A percentile compares a stretch with the other conserved stretches of the same genome.
Conservation (phyloP, 139 green algal genomes). For the Coelastrella sp. region DNA sequence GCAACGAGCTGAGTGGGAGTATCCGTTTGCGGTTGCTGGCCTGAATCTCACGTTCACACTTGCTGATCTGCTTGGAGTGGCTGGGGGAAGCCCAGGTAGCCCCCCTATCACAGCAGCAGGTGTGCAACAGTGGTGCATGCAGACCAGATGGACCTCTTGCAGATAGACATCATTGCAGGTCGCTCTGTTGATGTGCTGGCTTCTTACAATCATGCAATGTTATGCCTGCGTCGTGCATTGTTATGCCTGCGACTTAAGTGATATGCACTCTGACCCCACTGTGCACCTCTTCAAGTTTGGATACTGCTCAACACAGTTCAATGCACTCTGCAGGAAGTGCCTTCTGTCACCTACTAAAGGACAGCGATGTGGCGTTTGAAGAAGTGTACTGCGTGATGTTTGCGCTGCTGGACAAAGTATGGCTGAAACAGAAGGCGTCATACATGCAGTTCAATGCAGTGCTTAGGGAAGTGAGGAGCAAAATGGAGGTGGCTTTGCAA, state of each 20-base stretch:
- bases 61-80: slow-evolving; percentile 58
- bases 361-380: slow-evolving; percentile 60
- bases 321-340: slow-evolving; percentile 20
- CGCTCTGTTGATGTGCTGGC: too few species aligned
- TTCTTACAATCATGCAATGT: too few species aligned
- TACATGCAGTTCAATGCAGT: slow-evolving; percentile 82
- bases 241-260: too few species aligned
- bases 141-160: not conserved
- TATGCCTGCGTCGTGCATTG: too few species aligned
- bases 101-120: slow-evolving; percentile 34
- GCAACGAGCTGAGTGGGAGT: slow-evolving; percentile 77
- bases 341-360: slow-evolving; percentile 62
- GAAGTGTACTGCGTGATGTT: slow-evolving; percentile 72
- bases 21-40: slow-evolving; percentile 90
- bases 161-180: too few species aligned
- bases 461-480: slow-evolving; percentile 52
- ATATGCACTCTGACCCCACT: too few species aligned
- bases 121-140: not conserved
- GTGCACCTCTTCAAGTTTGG: not conserved
- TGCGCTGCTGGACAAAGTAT: slow-evolving; percentile 71
- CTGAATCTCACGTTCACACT: slow-evolving; percentile 91
- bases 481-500: slow-evolving; percentile 43
- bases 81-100: not conserved
- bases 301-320: not conserved
- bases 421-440: slow-evolving; percentile 59